These are phyloP conservation scores for Raphanus raphanistrum DNA, from an alignment of 345 rosid genomes.

Conservation along the genomic window DNA sequence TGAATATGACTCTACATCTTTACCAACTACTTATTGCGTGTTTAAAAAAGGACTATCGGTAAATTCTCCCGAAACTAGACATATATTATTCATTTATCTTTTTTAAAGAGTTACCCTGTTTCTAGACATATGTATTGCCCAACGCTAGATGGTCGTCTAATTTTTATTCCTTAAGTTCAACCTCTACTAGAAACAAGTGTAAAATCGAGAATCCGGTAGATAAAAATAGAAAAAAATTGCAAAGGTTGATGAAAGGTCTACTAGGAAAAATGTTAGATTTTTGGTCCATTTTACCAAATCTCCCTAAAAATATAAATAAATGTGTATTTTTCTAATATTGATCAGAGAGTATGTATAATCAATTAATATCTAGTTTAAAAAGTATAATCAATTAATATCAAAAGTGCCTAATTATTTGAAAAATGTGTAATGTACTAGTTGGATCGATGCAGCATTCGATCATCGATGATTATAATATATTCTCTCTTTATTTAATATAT, in stretches of 20 bases:
- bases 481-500: not conserved
- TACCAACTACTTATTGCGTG: not conserved
- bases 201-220: too few species aligned
- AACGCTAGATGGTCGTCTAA: not conserved
- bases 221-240: too few species aligned
- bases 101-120: not conserved
- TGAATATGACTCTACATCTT: not conserved
- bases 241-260: too few species aligned
- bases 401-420: too few species aligned
- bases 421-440: not conserved
- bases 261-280: too few species aligned
- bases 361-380: too few species aligned
- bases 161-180: not conserved
- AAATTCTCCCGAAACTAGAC: not conserved
- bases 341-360: not conserved
- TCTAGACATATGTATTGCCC: not conserved
- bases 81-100: not conserved
- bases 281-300: too few species aligned
- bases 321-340: not conserved
- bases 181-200: not conserved
- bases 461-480: not conserved
- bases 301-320: too few species aligned
- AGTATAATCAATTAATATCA: too few species aligned
- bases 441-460: not conserved
- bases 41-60: not conserved